Conservation (phyloP, 257 asterid species). For the Salvia rosmarinus region DNA sequence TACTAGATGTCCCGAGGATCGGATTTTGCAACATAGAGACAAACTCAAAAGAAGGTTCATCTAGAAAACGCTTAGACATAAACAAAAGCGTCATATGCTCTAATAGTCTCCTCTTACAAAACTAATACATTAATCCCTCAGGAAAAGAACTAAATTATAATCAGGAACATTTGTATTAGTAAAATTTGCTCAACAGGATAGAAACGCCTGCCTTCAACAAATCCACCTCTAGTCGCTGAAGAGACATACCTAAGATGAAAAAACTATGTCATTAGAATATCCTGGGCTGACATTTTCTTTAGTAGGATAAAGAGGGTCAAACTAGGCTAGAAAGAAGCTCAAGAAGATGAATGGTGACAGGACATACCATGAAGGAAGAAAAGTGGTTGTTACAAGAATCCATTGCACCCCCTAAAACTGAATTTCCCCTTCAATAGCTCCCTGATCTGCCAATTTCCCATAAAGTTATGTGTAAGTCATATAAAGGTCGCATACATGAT, state of each 20-base stretch:
- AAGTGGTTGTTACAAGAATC: conserved; percentile 48
- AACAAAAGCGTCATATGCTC: conserved; percentile 23
- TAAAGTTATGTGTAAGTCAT: conserved; percentile 47
- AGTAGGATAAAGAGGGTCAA: conserved; percentile 34
- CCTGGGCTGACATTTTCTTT: conserved; percentile 34
- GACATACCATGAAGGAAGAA: conserved; percentile 50
- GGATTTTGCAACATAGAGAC: conserved; percentile 23
- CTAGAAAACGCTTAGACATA: conserved; percentile 33
- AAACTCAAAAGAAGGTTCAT: conserved; percentile 17
- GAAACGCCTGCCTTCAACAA: conserved; percentile 42
- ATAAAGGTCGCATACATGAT: conserved; percentile 40
- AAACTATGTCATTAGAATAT: conserved; percentile 39
- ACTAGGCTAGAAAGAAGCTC: conserved; percentile 35
- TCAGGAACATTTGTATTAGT: conserved; percentile 25
- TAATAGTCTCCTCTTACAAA: conserved; percentile 29
- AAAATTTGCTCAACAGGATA: conserved; percentile 38
- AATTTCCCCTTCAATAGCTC: conserved; percentile 59
- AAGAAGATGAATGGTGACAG: conserved; percentile 30
- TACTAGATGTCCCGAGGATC: neutral
- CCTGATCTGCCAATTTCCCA: conserved; percentile 82
- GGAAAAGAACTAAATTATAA: conserved; percentile 19
- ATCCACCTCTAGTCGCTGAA: conserved; percentile 47
- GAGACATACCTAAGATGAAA: conserved; percentile 47
- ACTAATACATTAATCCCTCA: conserved; percentile 29
- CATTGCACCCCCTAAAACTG: conserved; percentile 52